Evolutionary conservation across 2,329 filamentous ascomycete genomes (phyloP).

Genomic region (Fusarium sororula): DNA sequence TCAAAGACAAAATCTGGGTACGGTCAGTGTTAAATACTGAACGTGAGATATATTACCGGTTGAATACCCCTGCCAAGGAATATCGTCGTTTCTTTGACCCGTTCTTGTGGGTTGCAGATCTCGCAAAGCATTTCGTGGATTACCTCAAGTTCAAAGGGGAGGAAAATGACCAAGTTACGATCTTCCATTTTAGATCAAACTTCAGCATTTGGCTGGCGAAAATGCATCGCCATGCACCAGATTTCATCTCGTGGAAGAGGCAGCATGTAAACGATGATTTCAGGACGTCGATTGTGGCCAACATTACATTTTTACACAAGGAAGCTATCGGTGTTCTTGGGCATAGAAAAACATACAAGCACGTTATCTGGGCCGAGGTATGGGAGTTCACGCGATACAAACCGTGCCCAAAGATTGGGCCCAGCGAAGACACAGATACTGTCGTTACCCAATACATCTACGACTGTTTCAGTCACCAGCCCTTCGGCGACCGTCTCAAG

Average conservation of each 20-base stretch:
- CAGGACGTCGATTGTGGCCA: constrained; percentile 65
- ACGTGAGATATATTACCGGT: constrained; percentile 68
- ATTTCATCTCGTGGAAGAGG: constrained; percentile 64
- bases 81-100: constrained; percentile 70
- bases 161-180: constrained; percentile 50
- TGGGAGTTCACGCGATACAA: constrained; percentile 49
- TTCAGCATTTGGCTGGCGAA: constrained; percentile 67
- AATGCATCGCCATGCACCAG: constrained; percentile 52
- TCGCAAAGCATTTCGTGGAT: constrained; percentile 78
- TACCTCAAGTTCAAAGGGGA: constrained; percentile 59
- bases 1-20: constrained; percentile 69
- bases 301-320: constrained; percentile 71
- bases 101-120: constrained; percentile 76
- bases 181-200: constrained; percentile 64
- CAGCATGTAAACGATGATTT: constrained; percentile 67
- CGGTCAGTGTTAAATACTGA: constrained; percentile 59
- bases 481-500: constrained; percentile 64
- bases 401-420: background rate
- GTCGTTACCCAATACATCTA: constrained; percentile 76
- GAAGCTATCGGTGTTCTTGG: constrained; percentile 65
- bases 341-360: constrained; percentile 39
- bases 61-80: constrained; percentile 64
- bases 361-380: constrained; percentile 65
- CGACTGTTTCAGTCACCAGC: constrained; percentile 70
- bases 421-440: constrained; percentile 52